Percentiles rank a stretch among this genome's conserved stretches.
phyloP scores from a whole-genome alignment of 2,329 filamentous ascomycete species.

The Ilyonectria destructans region DNA sequence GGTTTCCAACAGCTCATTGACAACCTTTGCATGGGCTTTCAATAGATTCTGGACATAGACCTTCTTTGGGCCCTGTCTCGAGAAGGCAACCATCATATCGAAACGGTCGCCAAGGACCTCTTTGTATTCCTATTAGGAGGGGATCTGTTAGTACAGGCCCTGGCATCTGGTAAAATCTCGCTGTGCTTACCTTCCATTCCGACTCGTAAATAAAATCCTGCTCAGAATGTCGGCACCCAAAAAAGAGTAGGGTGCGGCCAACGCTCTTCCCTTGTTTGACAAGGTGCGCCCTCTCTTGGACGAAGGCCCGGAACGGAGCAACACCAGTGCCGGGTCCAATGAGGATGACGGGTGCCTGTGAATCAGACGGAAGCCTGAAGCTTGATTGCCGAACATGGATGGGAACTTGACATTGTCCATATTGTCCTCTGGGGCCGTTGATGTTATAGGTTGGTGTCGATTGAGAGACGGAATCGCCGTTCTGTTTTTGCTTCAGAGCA shows the following conservation, averaged over 20 bases:
- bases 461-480: not conserved
- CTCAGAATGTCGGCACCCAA: constrained; percentile 87
- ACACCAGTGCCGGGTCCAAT: constrained; percentile 97
- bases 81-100: constrained; percentile 93
- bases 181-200: constrained; percentile 87
- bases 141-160: constrained; percentile 46
- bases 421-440: constrained; percentile 70
- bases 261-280: constrained; percentile 86
- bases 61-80: constrained; percentile 87
- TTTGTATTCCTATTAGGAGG: constrained; percentile 79
- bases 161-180: not conserved
- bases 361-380: constrained; percentile 98
- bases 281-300: constrained; percentile 91
- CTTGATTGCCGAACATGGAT: constrained; percentile 98
- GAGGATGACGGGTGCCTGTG: constrained; percentile 94
- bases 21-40: constrained; percentile 84
- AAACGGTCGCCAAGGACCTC: constrained; percentile 89
- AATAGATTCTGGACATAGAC: constrained; percentile 97
- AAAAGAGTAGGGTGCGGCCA: constrained; percentile 92
- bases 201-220: constrained; percentile 95
- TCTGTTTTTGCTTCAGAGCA: constrained; percentile 25
- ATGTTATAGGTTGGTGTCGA: constrained; percentile 12
- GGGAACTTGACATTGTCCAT: constrained; percentile 94
- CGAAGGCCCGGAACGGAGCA: constrained; percentile 94
- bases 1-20: constrained; percentile 88